Percentiles rank a stretch among this genome's conserved stretches.
These are phyloP conservation scores for Leccinum pellstonianum DNA, from an alignment of 768 basidiomycete genomes.

Conservation along the genomic window DNA sequence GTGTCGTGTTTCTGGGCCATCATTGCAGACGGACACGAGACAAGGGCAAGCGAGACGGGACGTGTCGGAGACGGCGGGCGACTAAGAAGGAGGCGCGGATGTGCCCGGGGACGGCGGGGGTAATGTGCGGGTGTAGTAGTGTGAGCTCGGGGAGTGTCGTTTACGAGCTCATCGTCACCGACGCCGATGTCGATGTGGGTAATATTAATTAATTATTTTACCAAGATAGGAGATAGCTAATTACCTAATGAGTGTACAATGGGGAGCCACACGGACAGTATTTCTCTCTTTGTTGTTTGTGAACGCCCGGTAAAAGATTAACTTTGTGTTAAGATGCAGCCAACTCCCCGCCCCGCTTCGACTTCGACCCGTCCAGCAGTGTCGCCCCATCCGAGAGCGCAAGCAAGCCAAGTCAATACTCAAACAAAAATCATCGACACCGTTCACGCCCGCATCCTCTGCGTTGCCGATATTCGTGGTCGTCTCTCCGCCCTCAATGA, in stretches of 20 bases:
- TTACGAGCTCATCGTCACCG: slow-evolving; percentile 26
- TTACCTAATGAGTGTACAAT: slow-evolving; percentile 24
- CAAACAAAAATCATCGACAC: slow-evolving; percentile 80
- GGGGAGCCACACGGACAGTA: background rate
- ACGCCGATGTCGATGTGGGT: slow-evolving; percentile 16
- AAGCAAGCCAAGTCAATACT: slow-evolving; percentile 57
- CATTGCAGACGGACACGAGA: slow-evolving; percentile 13
- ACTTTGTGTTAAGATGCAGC: slow-evolving; percentile 41
- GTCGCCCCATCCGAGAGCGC: slow-evolving; percentile 52
- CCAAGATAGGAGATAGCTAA: slow-evolving; percentile 21
- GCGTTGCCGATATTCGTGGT: slow-evolving; percentile 92
- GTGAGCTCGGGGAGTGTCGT: slow-evolving; percentile 16
- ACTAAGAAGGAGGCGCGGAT: background rate
- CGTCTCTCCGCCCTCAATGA: slow-evolving; percentile 86
- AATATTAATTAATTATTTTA: slow-evolving; percentile 11
- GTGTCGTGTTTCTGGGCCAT: slow-evolving; percentile 29
- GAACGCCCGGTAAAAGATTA: slow-evolving; percentile 27
- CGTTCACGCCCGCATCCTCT: slow-evolving; percentile 82
- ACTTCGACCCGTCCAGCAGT: slow-evolving; percentile 56
- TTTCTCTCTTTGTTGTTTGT: slow-evolving; percentile 24
- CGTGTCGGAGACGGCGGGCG: background rate
- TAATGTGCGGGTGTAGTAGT: slow-evolving; percentile 2
- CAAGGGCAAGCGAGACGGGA: slow-evolving; percentile 1
- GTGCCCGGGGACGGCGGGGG: background rate
- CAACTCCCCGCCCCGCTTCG: slow-evolving; percentile 56